Evolutionary conservation across 805 yeast genomes (phyloP).

Genomic region (Starmerella stigmatis): DNA sequence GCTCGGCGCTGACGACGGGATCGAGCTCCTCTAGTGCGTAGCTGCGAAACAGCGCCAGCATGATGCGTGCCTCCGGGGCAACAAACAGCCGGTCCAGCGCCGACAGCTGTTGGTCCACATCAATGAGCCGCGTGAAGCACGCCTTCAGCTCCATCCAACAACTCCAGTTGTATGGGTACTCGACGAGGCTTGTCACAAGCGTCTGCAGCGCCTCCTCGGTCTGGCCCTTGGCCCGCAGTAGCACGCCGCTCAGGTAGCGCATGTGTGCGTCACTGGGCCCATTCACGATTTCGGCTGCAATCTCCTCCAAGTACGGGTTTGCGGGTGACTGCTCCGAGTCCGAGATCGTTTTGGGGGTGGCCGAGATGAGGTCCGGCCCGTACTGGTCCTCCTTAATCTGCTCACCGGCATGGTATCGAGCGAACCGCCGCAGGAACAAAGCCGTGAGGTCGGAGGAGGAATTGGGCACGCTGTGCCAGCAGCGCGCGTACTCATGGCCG

Average conservation of each 20-base stretch:
- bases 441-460: conserved; percentile 33
- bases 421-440: conserved; percentile 54
- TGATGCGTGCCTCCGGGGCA: conserved; percentile 23
- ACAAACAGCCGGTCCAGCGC: conserved; percentile 7
- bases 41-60: conserved; percentile 52
- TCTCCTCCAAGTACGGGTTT: conserved; percentile 30
- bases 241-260: conserved; percentile 60
- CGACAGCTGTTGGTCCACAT: conserved; percentile 7
- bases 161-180: conserved; percentile 85
- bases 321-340: conserved; percentile 16
- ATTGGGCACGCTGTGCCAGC: conserved; percentile 44
- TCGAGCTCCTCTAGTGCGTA: conserved; percentile 65
- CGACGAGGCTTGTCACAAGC: conserved; percentile 49
- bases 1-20: conserved; percentile 11
- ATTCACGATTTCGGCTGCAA: conserved; percentile 35
- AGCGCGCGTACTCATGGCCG: conserved; percentile 75
- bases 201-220: conserved; percentile 48
- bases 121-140: conserved; percentile 36
- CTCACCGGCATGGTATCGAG: conserved; percentile 66
- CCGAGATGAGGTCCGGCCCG: conserved; percentile 46
- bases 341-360: conserved; percentile 24
- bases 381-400: conserved; percentile 58
- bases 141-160: conserved; percentile 76
- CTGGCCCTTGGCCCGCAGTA: conserved; percentile 53
- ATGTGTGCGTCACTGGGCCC: conserved; percentile 41